Evolutionary conservation across 2,329 filamentous ascomycete species (phyloP), one percentile per base, ranked within the genome.

Genomic region (Paraphaeosphaeria minitans): DNA sequence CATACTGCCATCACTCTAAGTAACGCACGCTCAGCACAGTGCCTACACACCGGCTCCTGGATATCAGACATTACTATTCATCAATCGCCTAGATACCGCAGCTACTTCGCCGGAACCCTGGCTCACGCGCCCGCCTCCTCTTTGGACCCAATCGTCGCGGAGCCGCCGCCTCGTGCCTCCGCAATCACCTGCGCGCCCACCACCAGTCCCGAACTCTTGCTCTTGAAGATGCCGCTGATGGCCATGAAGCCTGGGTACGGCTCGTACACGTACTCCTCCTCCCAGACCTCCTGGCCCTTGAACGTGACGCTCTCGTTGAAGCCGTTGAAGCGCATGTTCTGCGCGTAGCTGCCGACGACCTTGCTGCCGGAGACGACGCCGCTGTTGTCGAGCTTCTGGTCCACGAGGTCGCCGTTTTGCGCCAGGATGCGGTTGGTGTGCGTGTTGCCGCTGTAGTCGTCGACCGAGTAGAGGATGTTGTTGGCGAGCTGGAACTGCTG

Each of bases 401-500:
- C 84, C 55, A 83, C 78, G 50, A 87, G 80, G 57, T 78, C 80
- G 42, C 85, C 84, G 62, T 83, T 82, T 71, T 86, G 84, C 4
- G 78, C 80, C 7, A 87, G 75, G 7, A 86, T 73, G 42, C 84
- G 82, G 70, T 87, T 87, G 37, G 83, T 86, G 73, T 78, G 70
- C 45, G 74, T 74, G 58, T 82, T 79, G 19, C 84, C 84, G 14
- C 77, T 77, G 70, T 86, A 88, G 76, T 88, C 82, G 75, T 87
- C 87, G 70, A 86, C 72, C 29, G 82, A 84, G 74, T 85, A 87
- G 35, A 88, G 80, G 59, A 88, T 83, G 68, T 85, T 85, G 75
- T 86, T 79, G 56, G 78, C 75, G 43, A 87, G 73, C 48, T 84
- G 81, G 73, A 81, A 83, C 58, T 75, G 71, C 45, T 70, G 66